These are phyloP conservation scores for Bisporella sp. DNA, from an alignment of 2,329 filamentous ascomycete species.

Conservation along the genomic window DNA sequence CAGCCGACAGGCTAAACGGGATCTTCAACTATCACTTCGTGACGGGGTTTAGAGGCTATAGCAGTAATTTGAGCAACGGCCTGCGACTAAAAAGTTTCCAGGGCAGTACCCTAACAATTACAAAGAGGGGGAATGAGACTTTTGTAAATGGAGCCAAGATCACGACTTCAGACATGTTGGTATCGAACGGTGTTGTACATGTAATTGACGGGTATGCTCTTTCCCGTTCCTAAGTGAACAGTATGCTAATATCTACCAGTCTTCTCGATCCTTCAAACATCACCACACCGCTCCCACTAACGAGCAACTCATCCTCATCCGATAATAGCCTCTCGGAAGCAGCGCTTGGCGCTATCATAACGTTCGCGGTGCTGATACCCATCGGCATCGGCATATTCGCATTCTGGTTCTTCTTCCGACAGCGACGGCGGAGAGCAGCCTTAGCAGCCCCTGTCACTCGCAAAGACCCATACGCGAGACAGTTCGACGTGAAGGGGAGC, in stretches of 20 bases:
- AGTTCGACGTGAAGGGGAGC: neutral
- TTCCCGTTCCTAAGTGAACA: neutral
- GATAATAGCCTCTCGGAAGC: neutral
- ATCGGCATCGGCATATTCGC: neutral
- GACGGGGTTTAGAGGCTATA: slow-evolving; percentile 47
- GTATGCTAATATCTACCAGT: neutral
- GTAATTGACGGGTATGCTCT: slow-evolving; percentile 39
- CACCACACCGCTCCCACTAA: neutral
- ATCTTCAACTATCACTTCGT: slow-evolving; percentile 62
- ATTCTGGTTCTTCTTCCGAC: neutral
- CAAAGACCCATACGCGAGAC: neutral
- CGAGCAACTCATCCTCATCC: neutral
- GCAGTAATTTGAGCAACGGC: slow-evolving; percentile 34
- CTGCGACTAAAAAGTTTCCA: slow-evolving; percentile 32
- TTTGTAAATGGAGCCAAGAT: slow-evolving; percentile 48
- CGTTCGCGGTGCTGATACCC: neutral
- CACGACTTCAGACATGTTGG: slow-evolving; percentile 40
- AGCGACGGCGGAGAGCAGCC: neutral
- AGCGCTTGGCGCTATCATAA: neutral
- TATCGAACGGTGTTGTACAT: slow-evolving; percentile 50
- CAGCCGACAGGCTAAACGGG: slow-evolving; percentile 35
- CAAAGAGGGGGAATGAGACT: slow-evolving; percentile 32
- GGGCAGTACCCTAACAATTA: slow-evolving; percentile 41
- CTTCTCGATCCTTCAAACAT: neutral
- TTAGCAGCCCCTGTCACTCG: neutral